Conservation (phyloP, 2,329 filamentous ascomycete species). For the Cercospora citrullina region DNA sequence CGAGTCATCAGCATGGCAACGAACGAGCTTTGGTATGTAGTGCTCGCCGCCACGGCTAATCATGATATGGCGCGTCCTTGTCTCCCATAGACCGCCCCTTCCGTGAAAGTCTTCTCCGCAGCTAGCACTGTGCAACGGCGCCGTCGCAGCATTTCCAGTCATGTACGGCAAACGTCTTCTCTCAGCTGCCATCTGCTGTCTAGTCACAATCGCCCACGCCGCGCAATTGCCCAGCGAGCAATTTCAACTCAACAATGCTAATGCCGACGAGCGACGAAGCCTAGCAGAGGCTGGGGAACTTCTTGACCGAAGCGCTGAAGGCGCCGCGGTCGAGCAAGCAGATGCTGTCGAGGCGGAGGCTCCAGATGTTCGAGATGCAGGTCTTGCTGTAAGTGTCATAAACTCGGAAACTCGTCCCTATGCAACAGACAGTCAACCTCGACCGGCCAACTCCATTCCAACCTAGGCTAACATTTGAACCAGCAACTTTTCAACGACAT, state of each 20-base stretch:
- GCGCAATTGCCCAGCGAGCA: background rate
- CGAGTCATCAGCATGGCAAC: slow-evolving; percentile 2
- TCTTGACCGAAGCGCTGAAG: background rate
- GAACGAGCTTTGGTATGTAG: slow-evolving; percentile 3
- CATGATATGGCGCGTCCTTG: background rate
- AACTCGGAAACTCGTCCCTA: background rate
- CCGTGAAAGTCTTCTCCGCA: background rate
- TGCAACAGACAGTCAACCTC: background rate
- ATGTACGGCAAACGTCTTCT: background rate
- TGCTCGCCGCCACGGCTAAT: background rate
- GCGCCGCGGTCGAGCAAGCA: background rate
- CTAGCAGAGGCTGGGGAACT: background rate
- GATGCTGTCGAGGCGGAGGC: background rate
- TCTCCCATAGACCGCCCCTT: background rate
- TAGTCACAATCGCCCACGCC: background rate
- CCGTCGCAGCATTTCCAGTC: background rate
- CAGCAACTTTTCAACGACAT: slow-evolving; percentile 1
- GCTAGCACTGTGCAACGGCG: background rate
- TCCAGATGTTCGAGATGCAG: background rate
- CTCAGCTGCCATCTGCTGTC: background rate
- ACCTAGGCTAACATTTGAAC: background rate
- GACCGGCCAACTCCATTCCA: background rate
- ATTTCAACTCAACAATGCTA: background rate
- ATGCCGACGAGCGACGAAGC: background rate
- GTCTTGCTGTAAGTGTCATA: background rate